Evolutionary conservation across 2,329 filamentous ascomycete species (phyloP), one percentile per base, ranked within the genome.

Genomic region (Rutstroemia sp.): DNA sequence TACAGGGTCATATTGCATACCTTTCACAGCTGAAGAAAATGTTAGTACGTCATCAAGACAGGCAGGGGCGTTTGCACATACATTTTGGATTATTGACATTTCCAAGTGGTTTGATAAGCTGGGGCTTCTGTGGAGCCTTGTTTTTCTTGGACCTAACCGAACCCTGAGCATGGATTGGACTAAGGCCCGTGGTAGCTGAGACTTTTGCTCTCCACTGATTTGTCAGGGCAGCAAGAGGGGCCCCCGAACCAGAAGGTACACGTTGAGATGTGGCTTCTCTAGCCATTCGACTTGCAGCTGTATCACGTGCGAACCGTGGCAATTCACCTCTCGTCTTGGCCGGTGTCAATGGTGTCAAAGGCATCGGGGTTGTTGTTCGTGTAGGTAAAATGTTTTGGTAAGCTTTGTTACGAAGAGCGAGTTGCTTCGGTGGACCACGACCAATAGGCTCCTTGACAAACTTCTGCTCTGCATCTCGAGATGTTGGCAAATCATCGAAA

Each of bases 401-500:
- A 8, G 80, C 67, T 65, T 78, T 83, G 66, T 77, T 82, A 54
- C 82, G 77, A 37, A 82, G 67, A 42, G 76, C 73, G 25, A 65
- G 63, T 38, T 82, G 79, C 71, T 86, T 90, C 25, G 87, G 82
- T 46, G 80, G 81, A 19, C 86, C 84, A 54, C 81, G 80, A 48
- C 81, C 83, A 41, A 86, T 76, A 3, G 94, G 92, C 64, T 88
- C 84, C 70, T 92, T 95, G 60, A 91, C 78, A 67, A 83, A 99
- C 65, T 83, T 88, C 60, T 84, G 90, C 72, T 99, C 94, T 14
- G 83, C 80, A 58, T 87, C 83, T 12, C 80, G 83, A 16, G 92
- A 96, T 0, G 92, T 97, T 1, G 92, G 92, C 56, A 99, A 75
- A 71, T 99, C 94, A 69, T 99, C 94, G 69, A 99, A 97, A 2